A percentile compares a stretch with the other conserved stretches of the same genome.
These are phyloP conservation scores for Arthrobotrys conoides DNA, from an alignment of 2,329 filamentous ascomycete genomes.

Conservation along the genomic window DNA sequence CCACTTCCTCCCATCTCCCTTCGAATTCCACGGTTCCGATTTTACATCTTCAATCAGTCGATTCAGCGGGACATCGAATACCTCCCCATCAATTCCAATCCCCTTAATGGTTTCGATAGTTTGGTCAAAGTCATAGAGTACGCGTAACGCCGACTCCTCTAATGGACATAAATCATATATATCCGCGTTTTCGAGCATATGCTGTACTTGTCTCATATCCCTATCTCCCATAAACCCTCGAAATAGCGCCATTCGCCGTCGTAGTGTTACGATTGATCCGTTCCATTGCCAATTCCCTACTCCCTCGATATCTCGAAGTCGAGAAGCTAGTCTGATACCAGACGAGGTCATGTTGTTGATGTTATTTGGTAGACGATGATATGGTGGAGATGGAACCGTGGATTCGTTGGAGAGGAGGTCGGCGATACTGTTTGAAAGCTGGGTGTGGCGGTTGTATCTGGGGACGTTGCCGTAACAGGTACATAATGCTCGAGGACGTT, in stretches of 20 bases:
- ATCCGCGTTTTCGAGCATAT: constrained; percentile 42
- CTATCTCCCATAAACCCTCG: constrained; percentile 21
- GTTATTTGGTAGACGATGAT: not conserved
- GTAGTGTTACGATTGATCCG: constrained; percentile 34
- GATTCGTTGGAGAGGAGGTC: constrained; percentile 26
- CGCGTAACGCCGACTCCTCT: constrained; percentile 42
- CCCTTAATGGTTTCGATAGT: constrained; percentile 28
- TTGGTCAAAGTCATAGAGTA: constrained; percentile 43
- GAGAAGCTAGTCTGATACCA: not conserved
- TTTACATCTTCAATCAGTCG: constrained; percentile 23
- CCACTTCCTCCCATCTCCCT: constrained; percentile 19
- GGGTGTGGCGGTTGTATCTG: constrained; percentile 35
- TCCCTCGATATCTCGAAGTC: not conserved
- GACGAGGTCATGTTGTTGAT: not conserved
- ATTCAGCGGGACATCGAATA: constrained; percentile 15
- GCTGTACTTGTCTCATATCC: constrained; percentile 11
- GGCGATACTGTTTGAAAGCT: constrained; percentile 40
- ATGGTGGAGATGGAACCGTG: not conserved
- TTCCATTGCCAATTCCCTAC: constrained; percentile 34
- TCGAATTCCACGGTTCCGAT: constrained; percentile 28
- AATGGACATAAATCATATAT: constrained; percentile 50
- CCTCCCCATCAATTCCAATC: constrained; percentile 29
- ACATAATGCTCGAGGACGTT: constrained; percentile 27
- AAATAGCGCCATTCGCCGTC: constrained; percentile 25
- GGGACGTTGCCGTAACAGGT: constrained; percentile 33